Evolutionary conservation across 2,329 filamentous ascomycete genomes (phyloP).

Genomic region (Teratosphaeria viscida): DNA sequence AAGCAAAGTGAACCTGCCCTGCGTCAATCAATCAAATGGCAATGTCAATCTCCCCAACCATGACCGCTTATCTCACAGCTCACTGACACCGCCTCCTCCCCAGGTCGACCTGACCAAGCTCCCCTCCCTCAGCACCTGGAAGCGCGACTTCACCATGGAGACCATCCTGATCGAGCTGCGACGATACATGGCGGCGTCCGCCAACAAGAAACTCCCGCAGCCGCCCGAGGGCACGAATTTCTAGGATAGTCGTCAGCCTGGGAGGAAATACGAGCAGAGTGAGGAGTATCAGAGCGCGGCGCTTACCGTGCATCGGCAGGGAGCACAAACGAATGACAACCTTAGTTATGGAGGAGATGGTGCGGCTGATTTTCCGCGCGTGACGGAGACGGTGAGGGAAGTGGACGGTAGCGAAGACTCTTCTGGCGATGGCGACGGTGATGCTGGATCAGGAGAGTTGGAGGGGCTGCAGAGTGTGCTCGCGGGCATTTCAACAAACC

Average conservation of each 20-base stretch:
- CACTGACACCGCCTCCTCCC: constrained; percentile 1
- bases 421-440: neutral
- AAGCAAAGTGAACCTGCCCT: constrained; percentile 92
- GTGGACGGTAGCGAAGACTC: neutral
- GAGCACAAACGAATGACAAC: neutral
- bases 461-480: neutral
- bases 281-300: neutral
- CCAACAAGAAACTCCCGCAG: constrained; percentile 91
- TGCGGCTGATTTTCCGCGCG: neutral
- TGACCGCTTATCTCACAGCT: neutral
- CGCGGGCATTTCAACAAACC: neutral
- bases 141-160: constrained; percentile 89
- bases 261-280: neutral
- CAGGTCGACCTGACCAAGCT: constrained; percentile 76
- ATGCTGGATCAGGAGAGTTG: neutral
- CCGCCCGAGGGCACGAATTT: constrained; percentile 69
- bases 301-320: neutral
- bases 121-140: constrained; percentile 81
- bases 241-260: constrained; percentile 7
- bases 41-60: constrained; percentile 39
- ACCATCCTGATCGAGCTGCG: constrained; percentile 74
- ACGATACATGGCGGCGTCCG: constrained; percentile 85
- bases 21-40: constrained; percentile 71
- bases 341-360: neutral
- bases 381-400: neutral